A percentile compares a stretch with the other conserved stretches of the same genome.
These are phyloP conservation scores for Clohesyomyces aquaticus DNA, from an alignment of 495 filamentous ascomycete genomes.

Conservation along the genomic window DNA sequence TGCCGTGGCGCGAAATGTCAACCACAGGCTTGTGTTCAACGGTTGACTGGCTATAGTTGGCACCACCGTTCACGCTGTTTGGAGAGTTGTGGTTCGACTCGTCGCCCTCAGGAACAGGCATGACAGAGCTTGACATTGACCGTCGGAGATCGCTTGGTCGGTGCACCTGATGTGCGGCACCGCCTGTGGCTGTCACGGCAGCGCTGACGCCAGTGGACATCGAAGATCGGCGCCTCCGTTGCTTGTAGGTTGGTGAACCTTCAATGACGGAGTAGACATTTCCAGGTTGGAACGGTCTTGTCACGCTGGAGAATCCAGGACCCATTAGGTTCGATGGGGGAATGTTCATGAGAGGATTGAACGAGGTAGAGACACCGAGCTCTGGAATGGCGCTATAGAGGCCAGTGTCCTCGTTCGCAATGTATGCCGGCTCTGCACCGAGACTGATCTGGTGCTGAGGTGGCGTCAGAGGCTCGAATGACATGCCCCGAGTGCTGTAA, in stretches of 20 bases:
- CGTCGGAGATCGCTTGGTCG: slow-evolving; percentile 85
- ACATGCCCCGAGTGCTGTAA: slow-evolving; percentile 94
- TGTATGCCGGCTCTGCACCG: slow-evolving; percentile 87
- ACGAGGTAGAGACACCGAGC: slow-evolving; percentile 59
- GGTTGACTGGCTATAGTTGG: slow-evolving; percentile 58
- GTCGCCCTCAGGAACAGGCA: slow-evolving; percentile 77
- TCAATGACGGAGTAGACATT: slow-evolving; percentile 95
- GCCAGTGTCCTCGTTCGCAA: slow-evolving; percentile 95
- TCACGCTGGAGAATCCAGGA: slow-evolving; percentile 68
- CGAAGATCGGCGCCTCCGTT: slow-evolving; percentile 88
- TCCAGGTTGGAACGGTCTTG: slow-evolving; percentile 70
- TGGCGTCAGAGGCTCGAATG: slow-evolving; percentile 94
- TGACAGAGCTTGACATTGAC: slow-evolving; percentile 87
- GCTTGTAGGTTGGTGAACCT: slow-evolving; percentile 98
- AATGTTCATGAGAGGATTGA: slow-evolving; percentile 87
- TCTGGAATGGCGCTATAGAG: slow-evolving; percentile 94
- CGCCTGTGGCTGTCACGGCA: slow-evolving; percentile 60
- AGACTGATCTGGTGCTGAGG: slow-evolving; percentile 83
- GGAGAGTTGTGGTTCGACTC: slow-evolving; percentile 73
- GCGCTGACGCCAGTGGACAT: slow-evolving; percentile 72
- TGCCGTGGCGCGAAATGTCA: slow-evolving; percentile 83
- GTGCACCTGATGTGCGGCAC: slow-evolving; percentile 62
- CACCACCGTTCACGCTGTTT: slow-evolving; percentile 59
- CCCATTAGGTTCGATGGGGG: slow-evolving; percentile 83
- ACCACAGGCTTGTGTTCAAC: slow-evolving; percentile 67